phyloP scores from a whole-genome alignment of 106 monocot genomes.

The Triglochin maritima region DNA sequence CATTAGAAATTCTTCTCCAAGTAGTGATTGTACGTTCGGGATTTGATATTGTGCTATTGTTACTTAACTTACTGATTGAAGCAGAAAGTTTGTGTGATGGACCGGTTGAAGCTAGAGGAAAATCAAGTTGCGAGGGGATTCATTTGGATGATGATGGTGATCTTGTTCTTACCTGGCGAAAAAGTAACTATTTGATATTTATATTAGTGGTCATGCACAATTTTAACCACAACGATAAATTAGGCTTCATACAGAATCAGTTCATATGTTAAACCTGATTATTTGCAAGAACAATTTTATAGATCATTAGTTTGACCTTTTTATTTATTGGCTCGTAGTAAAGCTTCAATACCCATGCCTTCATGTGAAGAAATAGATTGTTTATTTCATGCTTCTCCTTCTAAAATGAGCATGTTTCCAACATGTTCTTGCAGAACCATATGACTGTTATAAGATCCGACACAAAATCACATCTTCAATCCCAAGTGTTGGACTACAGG shows the following conservation, averaged over 20 bases:
- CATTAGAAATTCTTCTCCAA: too few relatives aligned
- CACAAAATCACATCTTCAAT: conserved; percentile 82
- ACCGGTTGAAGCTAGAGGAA: background rate
- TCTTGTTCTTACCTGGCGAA: conserved; percentile 49
- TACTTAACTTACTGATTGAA: too few relatives aligned
- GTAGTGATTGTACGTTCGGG: too few relatives aligned
- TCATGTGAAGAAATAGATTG: background rate
- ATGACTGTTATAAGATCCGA: conserved; percentile 30
- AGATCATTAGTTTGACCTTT: too few relatives aligned
- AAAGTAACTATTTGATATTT: conserved; percentile 16
- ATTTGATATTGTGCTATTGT: too few relatives aligned
- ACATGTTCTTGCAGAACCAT: conserved; percentile 26
- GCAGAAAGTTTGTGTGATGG: background rate
- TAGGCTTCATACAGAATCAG: too few relatives aligned
- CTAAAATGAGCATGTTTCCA: background rate
- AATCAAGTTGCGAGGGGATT: conserved; percentile 5
- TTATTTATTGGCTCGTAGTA: too few relatives aligned
- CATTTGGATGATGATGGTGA: conserved; percentile 69
- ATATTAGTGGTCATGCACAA: background rate
- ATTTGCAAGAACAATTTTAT: too few relatives aligned
- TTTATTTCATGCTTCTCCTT: conserved; percentile 1
- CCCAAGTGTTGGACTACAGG: conserved; percentile 79
- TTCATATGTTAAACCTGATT: too few relatives aligned
- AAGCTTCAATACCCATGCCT: background rate
- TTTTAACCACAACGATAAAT: too few relatives aligned